Percentiles rank a stretch among this genome's conserved stretches.
Evolutionary conservation across 2,329 filamentous ascomycete species (phyloP).

Genomic region (Xylaria multiplex): DNA sequence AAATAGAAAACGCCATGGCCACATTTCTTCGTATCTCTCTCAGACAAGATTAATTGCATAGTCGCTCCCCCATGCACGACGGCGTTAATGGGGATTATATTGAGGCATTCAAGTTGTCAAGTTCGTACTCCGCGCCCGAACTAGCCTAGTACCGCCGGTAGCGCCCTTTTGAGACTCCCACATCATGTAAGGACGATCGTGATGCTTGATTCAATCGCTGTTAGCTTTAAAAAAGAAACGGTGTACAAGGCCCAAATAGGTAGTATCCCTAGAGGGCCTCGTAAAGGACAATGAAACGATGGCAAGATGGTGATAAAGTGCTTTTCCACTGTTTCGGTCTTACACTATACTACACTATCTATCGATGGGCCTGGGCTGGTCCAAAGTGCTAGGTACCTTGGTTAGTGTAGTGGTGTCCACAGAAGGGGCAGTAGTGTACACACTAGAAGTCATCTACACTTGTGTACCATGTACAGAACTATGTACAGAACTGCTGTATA

Average conservation of each 20-base stretch:
- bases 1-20: background rate
- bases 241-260: constrained; percentile 2
- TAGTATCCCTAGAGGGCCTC: background rate
- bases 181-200: background rate
- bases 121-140: background rate
- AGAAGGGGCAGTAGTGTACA: background rate
- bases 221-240: constrained; percentile 8
- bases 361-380: background rate
- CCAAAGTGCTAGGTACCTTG: no score
- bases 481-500: no score
- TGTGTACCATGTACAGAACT: no score
- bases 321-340: background rate
- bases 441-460: no score
- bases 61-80: background rate
- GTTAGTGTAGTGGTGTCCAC: no score
- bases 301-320: background rate
- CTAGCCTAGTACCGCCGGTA: background rate
- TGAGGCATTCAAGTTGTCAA: background rate
- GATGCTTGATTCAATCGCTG: constrained; percentile 3
- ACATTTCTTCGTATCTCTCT: constrained; percentile 2
- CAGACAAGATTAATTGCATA: background rate
- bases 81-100: background rate
- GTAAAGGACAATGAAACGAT: background rate
- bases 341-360: no score
- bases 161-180: constrained; percentile 4